These are phyloP conservation scores for Fusarium cicatricum DNA, from an alignment of 2,329 filamentous ascomycete genomes.

Conservation along the genomic window DNA sequence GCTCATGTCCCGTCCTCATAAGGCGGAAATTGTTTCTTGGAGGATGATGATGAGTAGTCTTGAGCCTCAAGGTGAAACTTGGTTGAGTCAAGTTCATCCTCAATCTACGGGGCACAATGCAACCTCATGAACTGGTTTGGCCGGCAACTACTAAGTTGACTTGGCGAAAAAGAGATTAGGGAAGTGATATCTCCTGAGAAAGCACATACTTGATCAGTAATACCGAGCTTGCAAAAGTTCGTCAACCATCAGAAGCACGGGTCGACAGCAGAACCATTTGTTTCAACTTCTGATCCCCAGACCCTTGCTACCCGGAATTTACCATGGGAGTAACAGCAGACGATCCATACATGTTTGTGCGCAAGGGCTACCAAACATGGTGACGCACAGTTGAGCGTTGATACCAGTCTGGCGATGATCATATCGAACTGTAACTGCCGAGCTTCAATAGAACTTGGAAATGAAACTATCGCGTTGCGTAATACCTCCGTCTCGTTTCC, in stretches of 20 bases:
- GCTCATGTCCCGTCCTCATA: neutral
- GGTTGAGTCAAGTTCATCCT: slow-evolving; percentile 1
- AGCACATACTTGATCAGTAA: slow-evolving; percentile 8
- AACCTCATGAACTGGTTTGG: slow-evolving; percentile 4
- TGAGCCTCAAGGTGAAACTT: neutral
- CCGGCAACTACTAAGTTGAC: slow-evolving; percentile 4
- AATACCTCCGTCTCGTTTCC: neutral
- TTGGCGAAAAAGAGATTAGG: neutral
- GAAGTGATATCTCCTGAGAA: neutral
- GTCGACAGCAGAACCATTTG: neutral
- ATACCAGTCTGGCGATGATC: slow-evolving; percentile 6
- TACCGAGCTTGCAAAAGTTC: slow-evolving; percentile 5
- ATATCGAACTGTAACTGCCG: slow-evolving; percentile 14
- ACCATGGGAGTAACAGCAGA: neutral
- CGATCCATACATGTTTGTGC: neutral
- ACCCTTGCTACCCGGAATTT: slow-evolving; percentile 1
- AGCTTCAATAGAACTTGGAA: neutral
- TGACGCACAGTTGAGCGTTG: neutral
- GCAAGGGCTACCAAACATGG: neutral
- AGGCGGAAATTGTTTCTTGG: slow-evolving; percentile 3
- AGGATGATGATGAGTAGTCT: neutral
- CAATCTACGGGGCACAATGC: neutral
- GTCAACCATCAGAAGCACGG: slow-evolving; percentile 4
- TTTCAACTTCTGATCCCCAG: slow-evolving; percentile 20
- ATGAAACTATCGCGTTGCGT: neutral